phyloP scores from a whole-genome alignment of 2,329 filamentous ascomycete genomes.

The Penicillium sp. region DNA sequence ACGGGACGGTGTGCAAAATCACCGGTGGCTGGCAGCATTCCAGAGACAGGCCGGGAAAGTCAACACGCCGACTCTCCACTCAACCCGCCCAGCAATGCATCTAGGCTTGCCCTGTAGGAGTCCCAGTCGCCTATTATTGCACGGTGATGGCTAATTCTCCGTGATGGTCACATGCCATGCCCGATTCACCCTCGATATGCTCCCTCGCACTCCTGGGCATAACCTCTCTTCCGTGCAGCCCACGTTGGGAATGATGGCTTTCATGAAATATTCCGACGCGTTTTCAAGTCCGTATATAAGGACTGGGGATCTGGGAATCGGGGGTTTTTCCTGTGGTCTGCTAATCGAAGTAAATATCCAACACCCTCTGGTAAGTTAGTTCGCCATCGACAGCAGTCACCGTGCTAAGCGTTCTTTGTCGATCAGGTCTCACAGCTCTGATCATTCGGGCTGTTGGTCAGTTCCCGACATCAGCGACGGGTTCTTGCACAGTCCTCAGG shows the following conservation, averaged over 20 bases:
- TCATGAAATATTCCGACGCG: neutral
- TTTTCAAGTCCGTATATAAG: conserved; percentile 14
- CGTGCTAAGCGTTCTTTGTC: neutral
- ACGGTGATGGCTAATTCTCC: neutral
- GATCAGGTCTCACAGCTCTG: neutral
- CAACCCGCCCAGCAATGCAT: neutral
- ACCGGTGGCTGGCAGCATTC: conserved; percentile 21
- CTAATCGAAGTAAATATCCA: neutral
- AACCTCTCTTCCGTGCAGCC: conserved; percentile 11
- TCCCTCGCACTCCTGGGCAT: neutral
- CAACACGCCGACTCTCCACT: neutral
- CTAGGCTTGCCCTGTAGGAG: neutral
- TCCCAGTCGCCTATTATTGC: neutral
- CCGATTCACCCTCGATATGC: neutral
- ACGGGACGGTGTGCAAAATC: conserved; percentile 3
- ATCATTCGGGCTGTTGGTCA: neutral
- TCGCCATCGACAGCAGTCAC: neutral
- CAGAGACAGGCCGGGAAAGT: conserved; percentile 3
- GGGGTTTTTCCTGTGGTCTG: neutral
- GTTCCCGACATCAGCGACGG: neutral
- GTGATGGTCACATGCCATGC: neutral
- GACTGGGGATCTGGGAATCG: neutral
- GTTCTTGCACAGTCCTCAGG: neutral
- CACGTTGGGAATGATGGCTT: conserved; percentile 20
- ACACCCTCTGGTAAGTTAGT: neutral